These are phyloP conservation scores for Miscanthus lutarioriparius DNA, from an alignment of 176 grass and related monocot genomes.

Conservation along the genomic window DNA sequence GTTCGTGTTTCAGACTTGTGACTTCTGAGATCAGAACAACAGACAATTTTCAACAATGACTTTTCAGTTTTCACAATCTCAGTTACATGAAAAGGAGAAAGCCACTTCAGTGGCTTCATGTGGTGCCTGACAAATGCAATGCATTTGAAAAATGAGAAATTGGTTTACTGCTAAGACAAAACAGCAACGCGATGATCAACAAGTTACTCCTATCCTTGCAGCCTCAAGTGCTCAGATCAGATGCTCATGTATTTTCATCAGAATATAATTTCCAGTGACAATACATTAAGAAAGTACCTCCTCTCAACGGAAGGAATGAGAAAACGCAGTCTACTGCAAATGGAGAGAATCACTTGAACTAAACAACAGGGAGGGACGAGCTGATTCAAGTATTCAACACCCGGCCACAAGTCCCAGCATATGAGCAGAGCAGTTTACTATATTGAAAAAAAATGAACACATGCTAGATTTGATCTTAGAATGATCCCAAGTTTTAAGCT, in stretches of 20 bases:
- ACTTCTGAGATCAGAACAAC: too few species aligned
- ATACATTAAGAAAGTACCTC: not conserved
- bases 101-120: not conserved
- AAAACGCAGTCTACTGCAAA: too few species aligned
- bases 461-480: too few species aligned
- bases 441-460: too few species aligned
- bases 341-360: too few species aligned
- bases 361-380: too few species aligned
- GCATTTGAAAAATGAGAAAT: not conserved
- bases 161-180: not conserved
- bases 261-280: not conserved
- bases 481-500: too few species aligned
- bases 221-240: not conserved
- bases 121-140: not conserved
- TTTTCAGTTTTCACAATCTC: not conserved
- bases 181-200: not conserved
- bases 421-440: too few species aligned
- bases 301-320: not conserved
- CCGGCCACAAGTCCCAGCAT: too few species aligned
- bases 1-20: not conserved
- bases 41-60: not conserved
- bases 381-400: too few species aligned
- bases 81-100: not conserved
- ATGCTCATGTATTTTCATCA: not conserved
- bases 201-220: not conserved